Percentiles rank a stretch among this genome's conserved stretches.
Evolutionary conservation across 352 stramenopile genomes (phyloP).

Genomic region (Globisporangium paddicum): DNA sequence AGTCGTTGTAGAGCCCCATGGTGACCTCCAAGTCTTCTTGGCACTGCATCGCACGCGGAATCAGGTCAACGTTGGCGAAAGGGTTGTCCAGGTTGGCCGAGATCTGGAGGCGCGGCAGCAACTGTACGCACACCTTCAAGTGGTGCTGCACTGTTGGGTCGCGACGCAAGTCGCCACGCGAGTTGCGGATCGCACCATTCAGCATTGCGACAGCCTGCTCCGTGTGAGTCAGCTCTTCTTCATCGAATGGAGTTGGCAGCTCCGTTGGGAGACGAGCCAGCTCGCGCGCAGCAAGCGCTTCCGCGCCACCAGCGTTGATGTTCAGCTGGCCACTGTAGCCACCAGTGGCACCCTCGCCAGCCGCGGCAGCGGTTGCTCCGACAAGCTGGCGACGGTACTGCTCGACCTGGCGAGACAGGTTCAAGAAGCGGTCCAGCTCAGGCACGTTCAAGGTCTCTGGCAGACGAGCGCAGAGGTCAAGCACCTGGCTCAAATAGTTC

Average conservation of each 20-base stretch:
- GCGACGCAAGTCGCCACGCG: slow-evolving; percentile 72
- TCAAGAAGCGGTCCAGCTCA: slow-evolving; percentile 84
- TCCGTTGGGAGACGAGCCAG: slow-evolving; percentile 76
- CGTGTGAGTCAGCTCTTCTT: slow-evolving; percentile 83
- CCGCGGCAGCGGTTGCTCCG: slow-evolving; percentile 21
- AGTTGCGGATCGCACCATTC: slow-evolving; percentile 74
- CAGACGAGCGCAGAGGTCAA: slow-evolving; percentile 78
- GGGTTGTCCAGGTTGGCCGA: slow-evolving; percentile 88
- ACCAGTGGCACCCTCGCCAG: slow-evolving; percentile 12
- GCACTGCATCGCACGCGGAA: slow-evolving; percentile 86
- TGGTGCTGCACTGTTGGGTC: slow-evolving; percentile 81
- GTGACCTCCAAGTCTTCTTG: slow-evolving; percentile 84
- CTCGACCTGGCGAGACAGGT: slow-evolving; percentile 82
- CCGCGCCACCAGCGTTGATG: slow-evolving; percentile 61
- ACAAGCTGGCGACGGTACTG: slow-evolving; percentile 75
- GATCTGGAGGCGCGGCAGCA: slow-evolving; percentile 82
- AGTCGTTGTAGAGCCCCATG: slow-evolving; percentile 89
- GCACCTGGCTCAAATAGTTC: slow-evolving; percentile 77
- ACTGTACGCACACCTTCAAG: slow-evolving; percentile 83
- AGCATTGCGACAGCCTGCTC: slow-evolving; percentile 77
- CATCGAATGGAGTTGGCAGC: slow-evolving; percentile 77
- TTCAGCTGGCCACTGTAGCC: slow-evolving; percentile 42
- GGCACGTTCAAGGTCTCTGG: slow-evolving; percentile 77
- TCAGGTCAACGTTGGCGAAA: slow-evolving; percentile 85
- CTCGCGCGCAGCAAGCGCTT: slow-evolving; percentile 76